These are phyloP conservation scores for Prunella vulgaris DNA, from an alignment of 257 asterid species.

Conservation along the genomic window DNA sequence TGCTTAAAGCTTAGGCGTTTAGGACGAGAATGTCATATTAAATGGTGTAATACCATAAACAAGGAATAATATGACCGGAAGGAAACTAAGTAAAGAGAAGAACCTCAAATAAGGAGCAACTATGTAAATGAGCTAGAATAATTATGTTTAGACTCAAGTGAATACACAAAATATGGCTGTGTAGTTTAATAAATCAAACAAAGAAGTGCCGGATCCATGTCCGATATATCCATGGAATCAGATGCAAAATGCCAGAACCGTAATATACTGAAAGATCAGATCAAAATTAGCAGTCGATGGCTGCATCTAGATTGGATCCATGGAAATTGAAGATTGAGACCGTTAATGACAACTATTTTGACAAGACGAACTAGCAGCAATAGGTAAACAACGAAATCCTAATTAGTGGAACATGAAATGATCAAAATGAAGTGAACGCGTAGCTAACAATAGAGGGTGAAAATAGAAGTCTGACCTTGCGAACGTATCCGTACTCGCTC, in stretches of 20 bases:
- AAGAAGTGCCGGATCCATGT: slow-evolving; percentile 21
- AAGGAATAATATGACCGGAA: not conserved
- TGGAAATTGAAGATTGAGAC: not conserved
- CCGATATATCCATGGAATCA: not conserved
- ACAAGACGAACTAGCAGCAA: slow-evolving; percentile 5
- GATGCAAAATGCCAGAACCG: not conserved
- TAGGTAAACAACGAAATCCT: not conserved
- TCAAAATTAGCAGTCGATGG: slow-evolving; percentile 10
- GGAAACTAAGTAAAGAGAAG: not conserved
- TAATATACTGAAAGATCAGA: slow-evolving; percentile 2
- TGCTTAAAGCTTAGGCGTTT: not conserved
- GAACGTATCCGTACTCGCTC: slow-evolving; percentile 98
- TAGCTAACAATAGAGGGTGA: not conserved
- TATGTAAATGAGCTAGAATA: not conserved
- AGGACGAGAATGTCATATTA: not conserved
- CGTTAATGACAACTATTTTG: not conserved
- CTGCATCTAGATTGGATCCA: slow-evolving; percentile 19
- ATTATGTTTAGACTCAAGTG: not conserved
- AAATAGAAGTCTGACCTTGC: slow-evolving; percentile 55
- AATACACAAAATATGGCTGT: not conserved
- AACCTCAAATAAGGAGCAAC: slow-evolving; percentile 2
- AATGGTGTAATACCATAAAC: slow-evolving; percentile 1
- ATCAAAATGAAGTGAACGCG: not conserved
- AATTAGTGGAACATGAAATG: not conserved
- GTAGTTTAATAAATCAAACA: slow-evolving; percentile 5